Conservation (phyloP, 352 stramenopile species). For the Hyaloperonospora arabidopsidis region DNA sequence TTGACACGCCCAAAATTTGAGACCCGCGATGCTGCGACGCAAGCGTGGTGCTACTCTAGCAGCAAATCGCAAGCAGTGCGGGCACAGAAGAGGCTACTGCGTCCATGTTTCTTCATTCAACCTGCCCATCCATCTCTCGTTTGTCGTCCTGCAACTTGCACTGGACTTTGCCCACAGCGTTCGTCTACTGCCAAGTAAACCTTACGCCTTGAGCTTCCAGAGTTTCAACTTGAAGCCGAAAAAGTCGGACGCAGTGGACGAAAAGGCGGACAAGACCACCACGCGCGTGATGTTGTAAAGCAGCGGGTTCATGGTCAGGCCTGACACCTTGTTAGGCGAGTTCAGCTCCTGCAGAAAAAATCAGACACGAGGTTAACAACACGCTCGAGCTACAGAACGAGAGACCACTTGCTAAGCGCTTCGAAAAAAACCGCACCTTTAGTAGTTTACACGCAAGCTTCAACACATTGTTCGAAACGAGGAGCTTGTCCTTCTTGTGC, state of each 20-base stretch:
- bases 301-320: slow-evolving; percentile 86
- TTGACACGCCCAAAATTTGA: too few species aligned
- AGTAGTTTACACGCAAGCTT: slow-evolving; percentile 88
- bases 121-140: slow-evolving; percentile 25
- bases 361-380: slow-evolving; percentile 18
- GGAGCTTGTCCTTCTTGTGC: slow-evolving; percentile 85
- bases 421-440: slow-evolving; percentile 40
- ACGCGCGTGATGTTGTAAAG: slow-evolving; percentile 87
- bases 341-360: slow-evolving; percentile 60
- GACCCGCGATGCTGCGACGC: too few species aligned
- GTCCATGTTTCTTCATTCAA: slow-evolving; percentile 16
- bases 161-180: slow-evolving; percentile 9
- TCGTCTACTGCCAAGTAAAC: slow-evolving; percentile 2
- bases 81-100: background rate
- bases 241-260: slow-evolving; percentile 82
- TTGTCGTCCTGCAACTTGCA: slow-evolving; percentile 5
- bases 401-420: background rate
- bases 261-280: slow-evolving; percentile 85
- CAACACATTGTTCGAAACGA: slow-evolving; percentile 87
- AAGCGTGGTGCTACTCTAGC: too few species aligned
- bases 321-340: slow-evolving; percentile 86
- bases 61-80: too few species aligned
- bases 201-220: slow-evolving; percentile 84
- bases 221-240: slow-evolving; percentile 90
- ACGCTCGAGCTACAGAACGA: background rate